Conservation (phyloP, 2,329 filamentous ascomycete genomes). For the Pleoardoris graminearum region DNA sequence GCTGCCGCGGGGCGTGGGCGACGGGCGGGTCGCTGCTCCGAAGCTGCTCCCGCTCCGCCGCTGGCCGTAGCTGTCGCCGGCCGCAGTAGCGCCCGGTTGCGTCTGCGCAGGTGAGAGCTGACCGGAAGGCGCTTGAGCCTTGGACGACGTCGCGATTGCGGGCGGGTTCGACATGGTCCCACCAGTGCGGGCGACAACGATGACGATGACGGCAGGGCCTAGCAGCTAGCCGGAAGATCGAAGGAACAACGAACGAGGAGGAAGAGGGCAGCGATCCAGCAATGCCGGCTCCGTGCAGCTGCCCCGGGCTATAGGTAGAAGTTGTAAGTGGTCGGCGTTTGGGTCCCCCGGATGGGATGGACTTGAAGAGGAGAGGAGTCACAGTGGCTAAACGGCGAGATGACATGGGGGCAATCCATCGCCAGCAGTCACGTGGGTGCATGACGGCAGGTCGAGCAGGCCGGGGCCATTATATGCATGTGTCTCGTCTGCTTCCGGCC, state of each 20-base stretch:
- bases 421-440: slow-evolving; percentile 12
- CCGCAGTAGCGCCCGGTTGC: slow-evolving; percentile 49
- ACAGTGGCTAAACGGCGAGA: slow-evolving; percentile 13
- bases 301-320: background rate
- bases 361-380: slow-evolving; percentile 28
- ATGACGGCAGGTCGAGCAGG: no score
- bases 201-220: slow-evolving; percentile 25
- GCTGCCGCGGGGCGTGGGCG: slow-evolving; percentile 67
- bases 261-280: slow-evolving; percentile 2
- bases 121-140: slow-evolving; percentile 42
- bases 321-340: slow-evolving; percentile 18
- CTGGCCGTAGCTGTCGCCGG: slow-evolving; percentile 49
- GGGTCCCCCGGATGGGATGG: slow-evolving; percentile 37
- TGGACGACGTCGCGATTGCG: slow-evolving; percentile 46
- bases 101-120: slow-evolving; percentile 50
- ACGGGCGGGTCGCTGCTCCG: slow-evolving; percentile 43
- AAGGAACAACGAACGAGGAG: slow-evolving; percentile 9
- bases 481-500: background rate
- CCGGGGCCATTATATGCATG: no score
- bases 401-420: slow-evolving; percentile 4
- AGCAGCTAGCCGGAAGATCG: slow-evolving; percentile 9
- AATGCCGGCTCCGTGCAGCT: background rate
- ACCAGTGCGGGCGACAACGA: slow-evolving; percentile 30
- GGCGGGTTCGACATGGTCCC: slow-evolving; percentile 51
- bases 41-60: slow-evolving; percentile 47